phyloP scores from a whole-genome alignment of 208 protist species.

The Trypanosoma platydactyli region DNA sequence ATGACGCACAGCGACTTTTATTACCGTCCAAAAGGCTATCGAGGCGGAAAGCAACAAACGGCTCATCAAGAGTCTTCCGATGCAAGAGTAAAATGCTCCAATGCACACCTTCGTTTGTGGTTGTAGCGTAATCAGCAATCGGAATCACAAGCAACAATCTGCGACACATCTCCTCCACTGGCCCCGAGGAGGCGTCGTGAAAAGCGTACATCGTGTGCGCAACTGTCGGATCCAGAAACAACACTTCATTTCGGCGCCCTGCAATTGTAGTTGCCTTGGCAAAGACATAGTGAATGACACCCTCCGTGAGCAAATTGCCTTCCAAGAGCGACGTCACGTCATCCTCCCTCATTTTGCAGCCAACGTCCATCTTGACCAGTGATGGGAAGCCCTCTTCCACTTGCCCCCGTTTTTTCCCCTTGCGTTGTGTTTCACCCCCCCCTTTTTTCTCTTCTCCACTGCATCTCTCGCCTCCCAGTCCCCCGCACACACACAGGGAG shows the following conservation, averaged over 20 bases:
- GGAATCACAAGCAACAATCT: slow-evolving; percentile 11
- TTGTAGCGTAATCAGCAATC: slow-evolving; percentile 16
- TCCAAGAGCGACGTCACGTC: slow-evolving; percentile 13
- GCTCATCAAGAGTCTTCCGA: slow-evolving; percentile 4
- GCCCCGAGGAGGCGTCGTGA: slow-evolving; percentile 15
- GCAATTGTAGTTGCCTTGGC: slow-evolving; percentile 8
- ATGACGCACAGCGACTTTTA: neutral
- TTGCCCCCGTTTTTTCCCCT: no score
- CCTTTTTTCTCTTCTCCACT: neutral
- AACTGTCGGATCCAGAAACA: slow-evolving; percentile 12
- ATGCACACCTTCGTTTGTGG: slow-evolving; percentile 4
- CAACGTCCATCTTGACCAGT: neutral
- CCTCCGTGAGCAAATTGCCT: slow-evolving; percentile 12
- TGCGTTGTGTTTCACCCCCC: no score
- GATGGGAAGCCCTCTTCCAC: neutral
- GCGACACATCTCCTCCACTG: slow-evolving; percentile 10
- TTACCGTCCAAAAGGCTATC: slow-evolving; percentile 18
- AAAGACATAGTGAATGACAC: slow-evolving; percentile 17
- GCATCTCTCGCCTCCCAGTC: neutral
- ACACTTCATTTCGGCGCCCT: neutral
- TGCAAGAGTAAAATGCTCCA: slow-evolving; percentile 15
- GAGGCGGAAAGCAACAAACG: slow-evolving; percentile 16
- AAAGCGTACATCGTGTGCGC: slow-evolving; percentile 19
- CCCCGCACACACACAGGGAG: neutral
- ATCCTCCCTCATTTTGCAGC: neutral